Conservation (phyloP, 108 stramenopile genomes). For the Cyclostephanos invisitatus region DNA sequence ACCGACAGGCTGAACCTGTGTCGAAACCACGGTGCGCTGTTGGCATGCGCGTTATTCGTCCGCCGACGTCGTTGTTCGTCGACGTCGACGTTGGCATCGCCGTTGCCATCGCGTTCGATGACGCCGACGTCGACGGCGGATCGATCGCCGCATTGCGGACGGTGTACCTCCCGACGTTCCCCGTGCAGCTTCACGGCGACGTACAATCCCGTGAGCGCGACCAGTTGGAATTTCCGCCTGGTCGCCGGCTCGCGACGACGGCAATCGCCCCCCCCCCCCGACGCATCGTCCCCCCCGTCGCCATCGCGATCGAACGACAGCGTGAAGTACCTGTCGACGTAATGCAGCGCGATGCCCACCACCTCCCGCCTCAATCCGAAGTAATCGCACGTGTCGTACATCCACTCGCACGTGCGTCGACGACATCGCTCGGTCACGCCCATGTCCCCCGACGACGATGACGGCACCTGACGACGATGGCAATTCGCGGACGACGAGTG, state of each 20-base stretch:
- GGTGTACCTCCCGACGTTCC: constrained; percentile 17
- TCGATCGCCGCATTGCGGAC: neutral
- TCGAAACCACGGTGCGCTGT: constrained; percentile 18
- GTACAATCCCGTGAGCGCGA: constrained; percentile 79
- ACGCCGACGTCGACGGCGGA: neutral
- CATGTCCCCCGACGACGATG: constrained; percentile 5
- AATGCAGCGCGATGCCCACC: constrained; percentile 68
- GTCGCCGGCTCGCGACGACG: constrained; percentile 21
- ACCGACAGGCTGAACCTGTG: constrained; percentile 31
- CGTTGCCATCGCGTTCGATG: neutral
- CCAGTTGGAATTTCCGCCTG: constrained; percentile 56
- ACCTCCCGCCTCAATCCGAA: constrained; percentile 76
- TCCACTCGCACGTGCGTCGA: constrained; percentile 82
- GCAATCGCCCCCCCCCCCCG: neutral
- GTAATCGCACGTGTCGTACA: constrained; percentile 82
- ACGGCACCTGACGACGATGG: no score
- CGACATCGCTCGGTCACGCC: constrained; percentile 65
- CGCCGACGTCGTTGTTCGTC: neutral
- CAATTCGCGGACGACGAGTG: no score
- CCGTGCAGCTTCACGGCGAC: constrained; percentile 72
- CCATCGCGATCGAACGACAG: constrained; percentile 17
- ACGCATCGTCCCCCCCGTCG: no score
- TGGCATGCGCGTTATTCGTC: neutral
- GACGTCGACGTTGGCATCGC: neutral
- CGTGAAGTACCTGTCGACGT: constrained; percentile 71